Conservation (phyloP, 2,329 filamentous ascomycete genomes). For the Colletotrichum melonis region DNA sequence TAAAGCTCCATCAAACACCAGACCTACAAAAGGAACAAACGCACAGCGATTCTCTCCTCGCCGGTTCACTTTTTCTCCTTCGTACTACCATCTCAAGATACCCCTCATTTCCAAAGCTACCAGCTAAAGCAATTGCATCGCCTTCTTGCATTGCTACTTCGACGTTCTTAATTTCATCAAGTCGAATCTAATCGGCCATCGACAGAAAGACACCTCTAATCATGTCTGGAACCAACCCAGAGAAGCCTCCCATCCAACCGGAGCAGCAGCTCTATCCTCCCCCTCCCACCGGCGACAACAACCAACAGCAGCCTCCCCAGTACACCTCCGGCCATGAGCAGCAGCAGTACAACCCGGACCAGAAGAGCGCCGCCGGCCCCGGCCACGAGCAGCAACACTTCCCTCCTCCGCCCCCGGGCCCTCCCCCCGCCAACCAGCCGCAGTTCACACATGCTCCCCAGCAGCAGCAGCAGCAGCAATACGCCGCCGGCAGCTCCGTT, state of each 20-base stretch:
- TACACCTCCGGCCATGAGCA: slow-evolving; percentile 15
- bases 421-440: slow-evolving; percentile 28
- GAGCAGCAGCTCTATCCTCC: slow-evolving; percentile 35
- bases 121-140: neutral
- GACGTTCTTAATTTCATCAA: neutral
- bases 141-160: neutral
- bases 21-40: slow-evolving; percentile 20
- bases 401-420: slow-evolving; percentile 34
- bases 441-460: slow-evolving; percentile 28
- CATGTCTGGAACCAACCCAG: slow-evolving; percentile 32
- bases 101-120: neutral
- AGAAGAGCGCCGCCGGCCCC: slow-evolving; percentile 15
- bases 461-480: slow-evolving; percentile 7
- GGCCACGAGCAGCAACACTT: slow-evolving; percentile 23
- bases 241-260: slow-evolving; percentile 35
- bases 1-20: neutral
- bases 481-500: neutral
- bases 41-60: neutral
- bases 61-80: neutral
- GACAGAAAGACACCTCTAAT: neutral
- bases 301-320: slow-evolving; percentile 14
- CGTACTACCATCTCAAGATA: neutral
- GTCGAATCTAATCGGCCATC: neutral
- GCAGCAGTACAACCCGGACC: slow-evolving; percentile 14
- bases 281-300: slow-evolving; percentile 12